Percentiles rank a stretch among this genome's conserved stretches.
These are phyloP conservation scores for Suillus alpinus DNA, from an alignment of 768 basidiomycete genomes.

Conservation along the genomic window DNA sequence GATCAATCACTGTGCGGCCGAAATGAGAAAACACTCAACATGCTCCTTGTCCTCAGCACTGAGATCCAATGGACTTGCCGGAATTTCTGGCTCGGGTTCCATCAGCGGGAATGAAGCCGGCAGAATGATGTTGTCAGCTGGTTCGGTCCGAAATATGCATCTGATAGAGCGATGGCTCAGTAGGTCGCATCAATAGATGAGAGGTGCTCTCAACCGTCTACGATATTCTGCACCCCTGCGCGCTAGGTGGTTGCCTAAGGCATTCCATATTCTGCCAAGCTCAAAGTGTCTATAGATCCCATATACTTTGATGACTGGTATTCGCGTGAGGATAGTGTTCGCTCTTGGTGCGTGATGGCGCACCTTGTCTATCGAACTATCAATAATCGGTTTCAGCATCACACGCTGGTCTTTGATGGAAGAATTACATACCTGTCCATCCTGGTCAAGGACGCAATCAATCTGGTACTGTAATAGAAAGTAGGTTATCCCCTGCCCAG, in stretches of 20 bases:
- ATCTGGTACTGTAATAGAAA: conserved; percentile 40
- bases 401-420: neutral
- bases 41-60: conserved; percentile 44
- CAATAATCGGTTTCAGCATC: neutral
- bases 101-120: conserved; percentile 52
- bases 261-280: conserved; percentile 41
- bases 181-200: too few species aligned
- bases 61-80: conserved; percentile 27
- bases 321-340: too few species aligned
- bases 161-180: conserved; percentile 32
- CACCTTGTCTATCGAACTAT: conserved; percentile 41
- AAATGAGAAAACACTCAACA: too few species aligned
- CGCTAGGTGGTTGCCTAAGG: too few species aligned
- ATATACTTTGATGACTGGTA: conserved; percentile 44
- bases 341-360: too few species aligned
- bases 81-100: conserved; percentile 14
- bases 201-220: too few species aligned
- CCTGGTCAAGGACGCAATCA: too few species aligned
- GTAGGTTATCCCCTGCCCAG: neutral
- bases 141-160: conserved; percentile 43
- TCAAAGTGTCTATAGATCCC: conserved; percentile 49
- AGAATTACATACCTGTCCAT: conserved; percentile 22
- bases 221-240: too few species aligned
- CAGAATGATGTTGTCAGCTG: conserved; percentile 37
- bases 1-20: too few species aligned